A percentile compares a stretch with the other conserved stretches of the same genome.
Evolutionary conservation across 257 asterid genomes (phyloP).

Genomic region (Penstemon barbatus): DNA sequence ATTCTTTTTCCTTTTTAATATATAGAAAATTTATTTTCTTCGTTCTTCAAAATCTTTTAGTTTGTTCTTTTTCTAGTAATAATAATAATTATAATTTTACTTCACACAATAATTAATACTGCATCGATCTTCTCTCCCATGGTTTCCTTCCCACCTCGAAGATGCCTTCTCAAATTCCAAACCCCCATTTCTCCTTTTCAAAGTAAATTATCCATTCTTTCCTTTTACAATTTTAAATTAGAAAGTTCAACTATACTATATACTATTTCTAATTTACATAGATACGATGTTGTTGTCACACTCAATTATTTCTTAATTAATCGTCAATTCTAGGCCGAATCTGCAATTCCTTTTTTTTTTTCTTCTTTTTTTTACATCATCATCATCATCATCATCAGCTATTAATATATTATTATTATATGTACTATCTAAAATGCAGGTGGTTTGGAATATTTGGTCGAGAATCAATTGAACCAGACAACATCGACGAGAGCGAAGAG

Average conservation of each 20-base stretch:
- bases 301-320: no score
- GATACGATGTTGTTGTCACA: background rate
- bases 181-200: slow-evolving; percentile 49
- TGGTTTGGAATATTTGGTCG: slow-evolving; percentile 65
- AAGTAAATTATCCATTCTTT: slow-evolving; percentile 33
- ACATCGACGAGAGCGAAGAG: slow-evolving; percentile 38
- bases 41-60: background rate
- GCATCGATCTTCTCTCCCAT: slow-evolving; percentile 38
- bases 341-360: background rate
- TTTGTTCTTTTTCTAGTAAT: background rate
- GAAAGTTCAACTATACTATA: background rate
- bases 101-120: background rate
- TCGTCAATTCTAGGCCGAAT: background rate
- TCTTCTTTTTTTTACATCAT: background rate
- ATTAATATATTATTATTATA: background rate
- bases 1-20: background rate
- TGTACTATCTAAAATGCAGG: slow-evolving; percentile 39
- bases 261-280: background rate
- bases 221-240: background rate
- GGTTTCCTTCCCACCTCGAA: slow-evolving; percentile 45
- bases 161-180: slow-evolving; percentile 59
- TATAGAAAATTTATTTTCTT: background rate
- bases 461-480: slow-evolving; percentile 42
- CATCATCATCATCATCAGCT: no score
- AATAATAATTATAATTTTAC: background rate